Base-by-base conservation (phyloP, 2,329 filamentous ascomycete species). In the Byssoonygena ceratinophila region DNA sequence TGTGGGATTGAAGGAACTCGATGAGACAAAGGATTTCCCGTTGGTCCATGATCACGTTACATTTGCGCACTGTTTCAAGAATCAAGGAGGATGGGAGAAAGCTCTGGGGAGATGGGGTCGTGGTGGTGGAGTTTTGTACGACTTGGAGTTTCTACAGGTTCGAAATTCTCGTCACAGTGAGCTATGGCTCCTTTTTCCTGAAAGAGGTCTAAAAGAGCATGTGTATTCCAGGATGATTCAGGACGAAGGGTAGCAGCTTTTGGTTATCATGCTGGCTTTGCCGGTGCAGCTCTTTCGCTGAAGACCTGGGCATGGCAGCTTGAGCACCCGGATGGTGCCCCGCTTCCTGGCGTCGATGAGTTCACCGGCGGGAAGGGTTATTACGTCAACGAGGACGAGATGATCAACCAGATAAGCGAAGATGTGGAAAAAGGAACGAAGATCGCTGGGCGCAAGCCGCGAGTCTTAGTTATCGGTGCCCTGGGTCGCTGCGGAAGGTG, bases 221-320 rank as follows among this genome's bases (percentile, higher is more conserved):
- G n/a, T 44, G 36, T 44, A 29, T 31, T 31, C 11, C 41, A 58
- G 56, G 58, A 59, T 48, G 57, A 59, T 29, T 57, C 46, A 11
- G 58, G 57, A 6, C 36, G 58, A 40, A 53, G 57, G 46, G 53
- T 58, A 43, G 57, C 58, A 41, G 58, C 57, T 8, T 59, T 59
- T 51, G 57, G 75, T 55, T 86, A 82, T 68, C 80, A 83, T 56
- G 87, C 87, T 27, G 87, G 87, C 18, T 92, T 86, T 64, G 82
- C 84, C 50, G 74, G 68, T 66, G 67, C 84, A 37, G 85, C 85
- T 7, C 74, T 90, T 48, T 86, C 84, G 23, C 69, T 94, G 36
- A 79, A 89, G 77, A 81, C 82, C 41, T 95, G 90, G 87, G 81
- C 86, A 9, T 85, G 83, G 79, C 88, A 95, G 70, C 75, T 91